Evolutionary conservation across 495 filamentous ascomycete species (phyloP), one percentile per base, ranked within the genome.

Genomic region (Aspergillus cavernicola): DNA sequence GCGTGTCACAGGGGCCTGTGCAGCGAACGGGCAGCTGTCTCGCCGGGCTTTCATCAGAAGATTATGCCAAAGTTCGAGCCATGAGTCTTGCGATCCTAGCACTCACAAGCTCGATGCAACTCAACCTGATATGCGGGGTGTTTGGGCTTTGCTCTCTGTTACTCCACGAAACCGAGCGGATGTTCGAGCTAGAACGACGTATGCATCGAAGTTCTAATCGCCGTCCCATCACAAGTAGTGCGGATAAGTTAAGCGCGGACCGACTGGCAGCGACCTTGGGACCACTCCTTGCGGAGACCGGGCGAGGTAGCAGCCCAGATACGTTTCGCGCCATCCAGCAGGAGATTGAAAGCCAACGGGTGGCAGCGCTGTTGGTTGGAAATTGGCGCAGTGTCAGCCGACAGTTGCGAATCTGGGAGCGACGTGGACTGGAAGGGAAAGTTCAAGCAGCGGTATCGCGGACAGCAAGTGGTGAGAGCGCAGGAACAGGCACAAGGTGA

Each of bases 1-100:
- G 80, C 13, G 70, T 76, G 50, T 69, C 66, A 0, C 75, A 77
- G 41, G 67, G 74, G 1, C 78, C 80, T 40, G 63, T 73, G 6
- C 55, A 53, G 16, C 41, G 45, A 24, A 32, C 47, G 8, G 47
- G 47, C 1, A 56, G 50, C 41, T 52, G 53, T 16, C 55, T 64
- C 11, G 48, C 45, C 6, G 62, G 58, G 10, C 19, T 59, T 9
- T 40, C 52, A 8, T 47, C 62, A 15, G 35, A 49, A 18, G 42
- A 45, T 10, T 62, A 62, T n/a, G 38, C 42, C 9, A 63, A 61
- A 46, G 53, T 59, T 10, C 61, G 65, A 39, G 62, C 67, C 6
- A 69, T 75, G 23, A 52, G 67, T 0, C 59, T 74, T 13, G 73
- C 73, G n/a, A 63, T 75, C 9, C 56, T 74, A 28, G 70, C 67